Evolutionary conservation across 257 asterid species (phyloP), one percentile per base, ranked within the genome.

Genomic region (Cynanchum wilfordii): DNA sequence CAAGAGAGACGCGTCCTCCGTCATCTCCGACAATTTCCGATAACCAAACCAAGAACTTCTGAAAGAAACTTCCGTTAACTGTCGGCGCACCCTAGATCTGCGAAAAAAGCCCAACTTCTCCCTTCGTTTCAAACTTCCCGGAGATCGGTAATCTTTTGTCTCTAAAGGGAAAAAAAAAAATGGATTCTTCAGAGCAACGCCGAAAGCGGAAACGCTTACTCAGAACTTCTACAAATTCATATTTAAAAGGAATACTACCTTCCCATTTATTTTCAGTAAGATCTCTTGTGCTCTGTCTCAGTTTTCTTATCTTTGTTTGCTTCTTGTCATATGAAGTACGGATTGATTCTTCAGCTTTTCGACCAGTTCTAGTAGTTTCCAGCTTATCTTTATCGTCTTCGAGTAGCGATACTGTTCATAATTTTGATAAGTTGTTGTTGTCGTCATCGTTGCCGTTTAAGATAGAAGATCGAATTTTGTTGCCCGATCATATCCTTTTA

Each of bases 101-200:
- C 76, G 7, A 40, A 8, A 8, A 40, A 40, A 69, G 51, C 55
- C 70, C 62, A 70, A 79, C 27, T 56, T 59, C 66, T 60, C 17
- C 13, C 3, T 44, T 82, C 3, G 3, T 20, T 54, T 38, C 50
- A 10, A n/a, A 13, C 51, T 44, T 7, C 12, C 69, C 27, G 15
- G 64, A n/a, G 78, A 70, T 77, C 81, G 51, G 30, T 65, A 44
- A 36, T 33, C 22, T 67, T 50, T 19, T 49, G 16, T n/a, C n/a
- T n/a, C n/a, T 36, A 36, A 4, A 33, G 4, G 4, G 4, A 33
- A 33, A 33, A 33, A 33, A 38, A 38, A 4, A 19, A 64, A 92
- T 94, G 99, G 95, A 83, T 76, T 83, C 86, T 62, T 82, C 96
- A 15, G 96, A 93, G 82, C 91, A 84, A 75, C 85, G 92, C 52